Conservation (phyloP, 352 stramenopile genomes). For the Phytophthora europaea region DNA sequence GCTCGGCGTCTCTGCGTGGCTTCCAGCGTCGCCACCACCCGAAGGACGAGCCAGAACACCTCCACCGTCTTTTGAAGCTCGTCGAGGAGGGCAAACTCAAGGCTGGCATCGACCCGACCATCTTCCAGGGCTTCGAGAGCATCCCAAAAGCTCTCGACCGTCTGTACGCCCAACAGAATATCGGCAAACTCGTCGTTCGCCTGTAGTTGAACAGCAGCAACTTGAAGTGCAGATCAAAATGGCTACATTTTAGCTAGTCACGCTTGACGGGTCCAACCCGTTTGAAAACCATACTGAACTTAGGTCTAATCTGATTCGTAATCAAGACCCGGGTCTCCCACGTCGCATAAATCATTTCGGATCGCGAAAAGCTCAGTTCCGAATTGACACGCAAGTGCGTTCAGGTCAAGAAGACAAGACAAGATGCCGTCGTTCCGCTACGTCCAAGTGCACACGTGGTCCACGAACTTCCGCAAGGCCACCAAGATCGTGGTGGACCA, state of each 20-base stretch:
- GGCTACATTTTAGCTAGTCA: conserved; percentile 27
- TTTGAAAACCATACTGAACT: not conserved
- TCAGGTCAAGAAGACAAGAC: not conserved
- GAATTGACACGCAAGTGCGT: conserved; percentile 8
- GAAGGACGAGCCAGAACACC: conserved; percentile 13
- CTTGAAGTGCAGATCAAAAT: conserved; percentile 12
- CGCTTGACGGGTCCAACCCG: not conserved
- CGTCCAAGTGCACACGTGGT: conserved; percentile 53
- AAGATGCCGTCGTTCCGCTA: conserved; percentile 43
- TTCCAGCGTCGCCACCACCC: conserved; percentile 19
- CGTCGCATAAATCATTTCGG: conserved; percentile 13
- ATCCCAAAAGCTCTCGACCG: conserved; percentile 64
- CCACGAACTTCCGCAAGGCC: conserved; percentile 54
- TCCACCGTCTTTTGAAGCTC: conserved; percentile 23
- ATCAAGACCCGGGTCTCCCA: conserved; percentile 27
- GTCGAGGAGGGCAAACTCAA: conserved; percentile 26
- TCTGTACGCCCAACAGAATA: conserved; percentile 72
- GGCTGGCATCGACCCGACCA: conserved; percentile 33
- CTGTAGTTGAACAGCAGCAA: conserved; percentile 9
- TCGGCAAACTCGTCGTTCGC: conserved; percentile 81
- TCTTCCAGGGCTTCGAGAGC: conserved; percentile 46
- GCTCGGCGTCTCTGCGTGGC: conserved; percentile 22
- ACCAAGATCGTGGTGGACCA: conserved; percentile 46
- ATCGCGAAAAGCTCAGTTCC: not conserved
- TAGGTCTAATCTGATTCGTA: conserved; percentile 20